Conservation (phyloP, 1,139 yeast genomes). For the Kodamaea ohmeri region DNA sequence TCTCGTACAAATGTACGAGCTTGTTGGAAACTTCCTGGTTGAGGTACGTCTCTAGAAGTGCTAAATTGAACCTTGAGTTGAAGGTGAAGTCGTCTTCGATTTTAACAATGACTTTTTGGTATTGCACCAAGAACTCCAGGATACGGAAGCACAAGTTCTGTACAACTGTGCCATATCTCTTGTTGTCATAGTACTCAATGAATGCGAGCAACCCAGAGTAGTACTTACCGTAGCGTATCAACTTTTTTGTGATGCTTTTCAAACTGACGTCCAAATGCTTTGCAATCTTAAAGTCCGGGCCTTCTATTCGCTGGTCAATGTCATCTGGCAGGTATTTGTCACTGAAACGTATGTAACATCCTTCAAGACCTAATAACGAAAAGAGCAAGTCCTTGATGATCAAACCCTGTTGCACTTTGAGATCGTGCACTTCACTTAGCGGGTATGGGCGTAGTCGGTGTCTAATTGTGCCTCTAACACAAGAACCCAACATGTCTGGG, state of each 20-base stretch:
- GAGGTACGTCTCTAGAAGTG: conserved; percentile 31
- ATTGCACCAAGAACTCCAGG: conserved; percentile 44
- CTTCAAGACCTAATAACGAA: conserved; percentile 76
- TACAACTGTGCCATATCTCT: conserved; percentile 64
- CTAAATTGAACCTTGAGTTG: conserved; percentile 38
- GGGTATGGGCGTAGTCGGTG: conserved; percentile 38
- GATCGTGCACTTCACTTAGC: conserved; percentile 40
- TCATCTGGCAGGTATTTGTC: conserved; percentile 53
- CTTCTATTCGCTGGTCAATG: conserved; percentile 41
- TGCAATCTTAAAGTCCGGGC: conserved; percentile 75
- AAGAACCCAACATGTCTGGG: conserved; percentile 22
- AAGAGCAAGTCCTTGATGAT: conserved; percentile 68
- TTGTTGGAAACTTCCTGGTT: conserved; percentile 30
- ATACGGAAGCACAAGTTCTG: conserved; percentile 71
- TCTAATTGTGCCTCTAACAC: conserved; percentile 15
- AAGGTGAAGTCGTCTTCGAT: conserved; percentile 54
- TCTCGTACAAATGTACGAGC: conserved; percentile 56
- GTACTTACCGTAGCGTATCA: conserved; percentile 62
- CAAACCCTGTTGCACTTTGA: conserved; percentile 65
- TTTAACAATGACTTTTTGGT: conserved; percentile 48
- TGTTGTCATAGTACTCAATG: conserved; percentile 53
- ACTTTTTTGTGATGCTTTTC: conserved; percentile 64
- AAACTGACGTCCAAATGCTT: conserved; percentile 72
- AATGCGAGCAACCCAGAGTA: conserved; percentile 56
- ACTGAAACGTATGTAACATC: conserved; percentile 68